These are phyloP conservation scores for Pinus taeda DNA, from an alignment of 75 land plant genomes.

Conservation along the genomic window DNA sequence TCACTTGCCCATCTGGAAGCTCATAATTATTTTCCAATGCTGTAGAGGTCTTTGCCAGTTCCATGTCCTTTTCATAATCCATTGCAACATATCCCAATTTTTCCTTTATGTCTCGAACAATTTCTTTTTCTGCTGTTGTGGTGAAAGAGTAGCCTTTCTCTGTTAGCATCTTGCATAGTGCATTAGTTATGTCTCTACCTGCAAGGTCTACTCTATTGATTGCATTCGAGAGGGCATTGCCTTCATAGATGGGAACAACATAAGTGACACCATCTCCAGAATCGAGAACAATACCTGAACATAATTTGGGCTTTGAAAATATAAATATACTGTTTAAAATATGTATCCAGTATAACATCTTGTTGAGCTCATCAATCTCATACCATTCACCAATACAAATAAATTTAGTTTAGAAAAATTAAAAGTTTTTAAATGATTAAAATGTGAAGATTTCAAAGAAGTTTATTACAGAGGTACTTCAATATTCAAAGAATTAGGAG, in stretches of 20 bases:
- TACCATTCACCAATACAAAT: too few relatives aligned
- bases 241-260: conserved; percentile 61
- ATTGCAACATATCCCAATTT: conserved; percentile 48
- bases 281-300: conserved; percentile 36
- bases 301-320: neutral
- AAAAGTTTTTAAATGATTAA: too few relatives aligned
- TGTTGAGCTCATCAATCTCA: too few relatives aligned
- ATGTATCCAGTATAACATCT: too few relatives aligned
- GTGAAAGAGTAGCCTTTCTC: conserved; percentile 59
- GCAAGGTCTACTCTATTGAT: conserved; percentile 50
- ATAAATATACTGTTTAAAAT: neutral
- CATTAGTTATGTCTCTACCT: conserved; percentile 50
- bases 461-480: neutral
- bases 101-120: conserved; percentile 52
- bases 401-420: too few relatives aligned
- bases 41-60: conserved; percentile 28
- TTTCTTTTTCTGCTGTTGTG: conserved; percentile 47
- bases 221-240: conserved; percentile 48
- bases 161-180: conserved; percentile 48
- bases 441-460: neutral
- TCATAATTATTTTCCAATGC: conserved; percentile 47
- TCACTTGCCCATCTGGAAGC: conserved; percentile 51
- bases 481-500: neutral
- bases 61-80: conserved; percentile 53
- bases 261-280: conserved; percentile 61